phyloP scores from a whole-genome alignment of 306 rosid genomes.

The Lotus japonicus region DNA sequence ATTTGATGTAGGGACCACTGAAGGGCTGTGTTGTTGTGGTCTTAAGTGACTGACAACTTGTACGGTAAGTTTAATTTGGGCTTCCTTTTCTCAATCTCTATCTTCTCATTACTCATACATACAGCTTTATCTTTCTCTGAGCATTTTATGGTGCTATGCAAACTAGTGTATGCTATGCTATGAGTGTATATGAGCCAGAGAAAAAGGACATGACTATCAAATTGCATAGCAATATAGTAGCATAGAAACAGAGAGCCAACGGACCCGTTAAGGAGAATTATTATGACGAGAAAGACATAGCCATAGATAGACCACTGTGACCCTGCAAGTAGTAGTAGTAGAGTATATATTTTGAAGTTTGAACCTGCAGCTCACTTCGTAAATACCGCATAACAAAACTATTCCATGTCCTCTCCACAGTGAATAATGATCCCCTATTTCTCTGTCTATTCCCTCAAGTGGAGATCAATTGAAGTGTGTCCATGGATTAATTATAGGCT shows the following conservation, averaged over 20 bases:
- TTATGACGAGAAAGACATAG: neutral
- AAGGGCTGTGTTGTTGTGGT: neutral
- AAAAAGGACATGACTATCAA: constrained; percentile 35
- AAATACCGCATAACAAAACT: constrained; percentile 27
- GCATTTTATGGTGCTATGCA: constrained; percentile 27
- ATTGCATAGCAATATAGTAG: neutral
- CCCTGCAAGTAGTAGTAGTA: neutral
- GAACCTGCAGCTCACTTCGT: constrained; percentile 45
- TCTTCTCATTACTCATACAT: neutral
- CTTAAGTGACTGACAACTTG: constrained; percentile 31
- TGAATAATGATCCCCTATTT: neutral
- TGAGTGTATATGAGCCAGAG: constrained; percentile 10
- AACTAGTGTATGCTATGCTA: neutral
- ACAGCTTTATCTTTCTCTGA: constrained; percentile 17
- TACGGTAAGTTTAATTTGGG: constrained; percentile 25
- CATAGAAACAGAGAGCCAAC: constrained; percentile 8
- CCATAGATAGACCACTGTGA: too few species aligned
- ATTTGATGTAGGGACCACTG: constrained; percentile 29
- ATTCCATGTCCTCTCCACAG: neutral
- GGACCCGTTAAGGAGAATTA: constrained; percentile 11
- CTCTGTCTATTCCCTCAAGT: too few species aligned
- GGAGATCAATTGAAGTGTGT: too few species aligned
- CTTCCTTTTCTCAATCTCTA: neutral
- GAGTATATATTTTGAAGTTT: constrained; percentile 83
- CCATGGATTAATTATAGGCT: too few species aligned